Base-by-base conservation (phyloP, 2,329 filamentous ascomycete genomes). In the Akanthomyces muscarius region DNA sequence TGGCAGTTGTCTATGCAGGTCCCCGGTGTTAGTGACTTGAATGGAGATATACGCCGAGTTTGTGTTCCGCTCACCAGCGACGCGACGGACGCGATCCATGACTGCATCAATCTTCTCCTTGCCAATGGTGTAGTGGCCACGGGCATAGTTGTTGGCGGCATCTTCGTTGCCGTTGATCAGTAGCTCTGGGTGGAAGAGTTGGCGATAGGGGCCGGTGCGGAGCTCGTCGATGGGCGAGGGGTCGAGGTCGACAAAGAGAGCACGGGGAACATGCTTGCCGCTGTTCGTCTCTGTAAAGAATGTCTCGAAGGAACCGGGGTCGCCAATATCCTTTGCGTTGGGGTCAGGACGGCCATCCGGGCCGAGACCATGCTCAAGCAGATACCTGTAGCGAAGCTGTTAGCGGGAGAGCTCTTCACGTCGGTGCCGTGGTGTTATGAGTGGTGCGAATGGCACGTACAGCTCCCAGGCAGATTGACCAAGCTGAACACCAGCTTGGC, bases 391-490 rank as follows among this genome's bases (percentile, higher is more conserved):
- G 28, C 16, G 23, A n/a, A n/a, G 48, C 30, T 47, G 55, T 63
- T 54, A 63, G 55, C 30, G 30, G 33, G 33, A 41, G 21, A 28
- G 41, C 50, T 25, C 21, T 61, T 33, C 44, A 16, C 59, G 53
- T 63, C 65, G 33, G 41, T 47, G 30, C 25, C 57, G 57, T 54
- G 47, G 60, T 41, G 41, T 63, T 52, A 41, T 41, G 64, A 51
- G 23, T 30, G 58, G 54, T 60, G 61, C 28, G 41, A 61, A 62
- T 63, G 67, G 66, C 69, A 80, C 87, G 74, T 84, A 90, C 87
- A 90, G 86, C 79, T 90, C 87, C 87, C 87, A 90, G 70, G 88
- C 87, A 74, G 86, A 88, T 82, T 89, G 89, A 73, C 87, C 88
- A 67, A 90, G 86, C 84, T 90, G 87, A 73, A 82, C 85, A 78